Percentiles rank a stretch among this genome's conserved stretches.
Conservation (phyloP, 331 rosid species). For the Spiraea crenata region DNA sequence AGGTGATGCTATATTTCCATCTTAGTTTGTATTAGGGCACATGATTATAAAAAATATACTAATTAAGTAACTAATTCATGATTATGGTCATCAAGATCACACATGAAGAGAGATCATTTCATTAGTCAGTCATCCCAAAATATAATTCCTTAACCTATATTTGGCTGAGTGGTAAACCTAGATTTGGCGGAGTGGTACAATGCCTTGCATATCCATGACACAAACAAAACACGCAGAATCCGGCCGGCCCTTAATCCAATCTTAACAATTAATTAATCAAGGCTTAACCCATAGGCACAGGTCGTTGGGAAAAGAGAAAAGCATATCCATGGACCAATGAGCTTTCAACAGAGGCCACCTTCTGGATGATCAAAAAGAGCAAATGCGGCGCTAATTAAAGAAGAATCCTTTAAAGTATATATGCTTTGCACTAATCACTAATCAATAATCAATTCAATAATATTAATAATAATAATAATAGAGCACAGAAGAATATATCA, state of each 20-base stretch:
- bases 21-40: too few relatives aligned
- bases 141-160: neutral
- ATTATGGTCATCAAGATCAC: neutral
- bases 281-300: neutral
- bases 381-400: slow-evolving; percentile 56
- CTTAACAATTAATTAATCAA: too few relatives aligned
- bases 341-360: slow-evolving; percentile 26
- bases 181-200: neutral
- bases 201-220: slow-evolving; percentile 35
- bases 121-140: too few relatives aligned
- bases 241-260: too few relatives aligned
- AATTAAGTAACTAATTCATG: too few relatives aligned
- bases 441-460: too few relatives aligned
- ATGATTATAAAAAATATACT: too few relatives aligned
- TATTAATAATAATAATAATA: slow-evolving; percentile 15
- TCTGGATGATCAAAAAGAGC: slow-evolving; percentile 29
- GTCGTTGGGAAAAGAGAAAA: slow-evolving; percentile 15
- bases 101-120: neutral
- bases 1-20: too few relatives aligned
- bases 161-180: neutral
- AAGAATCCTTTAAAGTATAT: slow-evolving; percentile 51
- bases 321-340: slow-evolving; percentile 31
- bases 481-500: slow-evolving; percentile 35
- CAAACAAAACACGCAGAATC: slow-evolving; percentile 17
- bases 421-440: slow-evolving; percentile 58